A percentile compares a stretch with the other conserved stretches of the same genome.
These are phyloP conservation scores for Blepharisma undulans DNA, from an alignment of 169 alveolate species.

Conservation along the genomic window DNA sequence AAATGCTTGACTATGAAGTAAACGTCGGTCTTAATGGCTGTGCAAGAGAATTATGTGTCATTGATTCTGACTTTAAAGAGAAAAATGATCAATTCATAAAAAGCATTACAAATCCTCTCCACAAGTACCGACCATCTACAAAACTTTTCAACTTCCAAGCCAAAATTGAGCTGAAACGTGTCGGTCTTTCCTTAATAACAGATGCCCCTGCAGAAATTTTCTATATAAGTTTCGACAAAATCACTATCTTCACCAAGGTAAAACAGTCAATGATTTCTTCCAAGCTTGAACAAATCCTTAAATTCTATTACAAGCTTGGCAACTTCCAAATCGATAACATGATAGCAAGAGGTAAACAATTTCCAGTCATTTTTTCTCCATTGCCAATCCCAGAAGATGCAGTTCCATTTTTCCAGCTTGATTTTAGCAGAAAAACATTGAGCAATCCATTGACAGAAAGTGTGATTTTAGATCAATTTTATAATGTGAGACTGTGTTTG, in stretches of 20 bases:
- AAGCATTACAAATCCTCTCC: background rate
- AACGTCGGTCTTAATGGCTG: background rate
- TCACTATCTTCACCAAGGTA: background rate
- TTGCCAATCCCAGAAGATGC: constrained; percentile 19
- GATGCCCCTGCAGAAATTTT: constrained; percentile 58
- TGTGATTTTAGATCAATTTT: background rate
- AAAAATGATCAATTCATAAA: background rate
- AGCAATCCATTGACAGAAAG: background rate
- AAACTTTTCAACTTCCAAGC: background rate
- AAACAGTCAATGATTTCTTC: background rate
- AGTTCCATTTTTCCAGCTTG: background rate
- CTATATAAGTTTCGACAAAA: constrained; percentile 45
- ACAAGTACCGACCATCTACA: background rate
- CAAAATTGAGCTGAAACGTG: constrained; percentile 27
- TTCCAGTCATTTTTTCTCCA: constrained; percentile 53
- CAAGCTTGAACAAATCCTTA: constrained; percentile 30
- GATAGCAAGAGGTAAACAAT: constrained; percentile 9
- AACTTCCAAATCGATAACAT: constrained; percentile 57
- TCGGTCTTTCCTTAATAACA: constrained; percentile 60
- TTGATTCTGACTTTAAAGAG: background rate
- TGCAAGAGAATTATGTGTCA: background rate
- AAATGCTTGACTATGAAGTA: background rate
- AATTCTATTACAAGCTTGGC: constrained; percentile 42
- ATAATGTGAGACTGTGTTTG: background rate
- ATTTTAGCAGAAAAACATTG: background rate